Percentiles rank a stretch among this genome's conserved stretches.
These are phyloP conservation scores for Pythium utonaiense DNA, from an alignment of 352 stramenopile genomes.

Conservation along the genomic window DNA sequence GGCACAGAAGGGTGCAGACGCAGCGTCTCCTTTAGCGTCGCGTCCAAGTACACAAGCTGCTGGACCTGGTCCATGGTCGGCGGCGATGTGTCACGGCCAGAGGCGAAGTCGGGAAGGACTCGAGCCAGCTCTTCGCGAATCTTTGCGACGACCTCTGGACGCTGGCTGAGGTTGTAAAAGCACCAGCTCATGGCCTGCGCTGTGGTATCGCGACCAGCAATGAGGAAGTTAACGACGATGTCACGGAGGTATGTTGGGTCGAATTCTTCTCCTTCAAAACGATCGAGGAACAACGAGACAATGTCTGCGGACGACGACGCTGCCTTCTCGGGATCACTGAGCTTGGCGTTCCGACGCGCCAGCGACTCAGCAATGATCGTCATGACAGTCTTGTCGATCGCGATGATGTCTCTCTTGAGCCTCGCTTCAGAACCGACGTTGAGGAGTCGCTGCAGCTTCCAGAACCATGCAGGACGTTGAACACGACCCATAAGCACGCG, in stretches of 20 bases:
- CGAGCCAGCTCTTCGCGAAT: conserved; percentile 41
- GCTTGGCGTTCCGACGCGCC: conserved; percentile 7
- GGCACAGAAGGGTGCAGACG: conserved; percentile 53
- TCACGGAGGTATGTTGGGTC: conserved; percentile 47
- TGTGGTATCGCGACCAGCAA: conserved; percentile 71
- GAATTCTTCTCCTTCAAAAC: conserved; percentile 13
- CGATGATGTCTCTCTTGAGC: conserved; percentile 29
- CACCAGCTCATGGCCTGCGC: conserved; percentile 67
- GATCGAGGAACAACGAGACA: conserved; percentile 41
- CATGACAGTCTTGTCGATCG: conserved; percentile 34
- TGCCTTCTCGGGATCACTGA: too few relatives aligned
- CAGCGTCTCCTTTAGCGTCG: conserved; percentile 56
- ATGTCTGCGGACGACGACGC: conserved; percentile 24
- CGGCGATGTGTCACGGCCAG: conserved; percentile 19
- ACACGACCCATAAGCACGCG: conserved; percentile 35
- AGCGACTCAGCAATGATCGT: conserved; percentile 35
- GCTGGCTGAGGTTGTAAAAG: conserved; percentile 69
- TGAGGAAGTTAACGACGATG: conserved; percentile 78
- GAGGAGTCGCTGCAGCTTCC: conserved; percentile 39
- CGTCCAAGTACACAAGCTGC: conserved; percentile 56
- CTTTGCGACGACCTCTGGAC: conserved; percentile 43
- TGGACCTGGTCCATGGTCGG: conserved; percentile 44
- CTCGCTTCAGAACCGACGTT: conserved; percentile 32
- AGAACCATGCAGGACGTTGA: conserved; percentile 43
- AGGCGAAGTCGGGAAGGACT: conserved; percentile 28